phyloP scores from a whole-genome alignment of 202 grass and related monocot genomes.

The Carex sylvatica region DNA sequence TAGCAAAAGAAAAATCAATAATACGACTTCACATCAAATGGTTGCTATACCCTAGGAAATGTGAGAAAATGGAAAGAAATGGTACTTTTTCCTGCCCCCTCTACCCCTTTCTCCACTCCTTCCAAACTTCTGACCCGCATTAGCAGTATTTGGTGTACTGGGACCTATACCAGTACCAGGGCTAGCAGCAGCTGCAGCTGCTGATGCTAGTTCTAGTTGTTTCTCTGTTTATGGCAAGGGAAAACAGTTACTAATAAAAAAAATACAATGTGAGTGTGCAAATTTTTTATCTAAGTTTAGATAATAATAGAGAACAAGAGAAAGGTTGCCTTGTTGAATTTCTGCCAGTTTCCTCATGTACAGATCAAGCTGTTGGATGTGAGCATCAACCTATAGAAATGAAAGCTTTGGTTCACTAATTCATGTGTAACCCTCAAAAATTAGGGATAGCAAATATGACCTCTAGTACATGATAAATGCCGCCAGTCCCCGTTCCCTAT shows the following conservation, averaged over 20 bases:
- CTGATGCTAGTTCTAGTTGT: background rate
- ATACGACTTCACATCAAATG: background rate
- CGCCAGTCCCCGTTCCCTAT: background rate
- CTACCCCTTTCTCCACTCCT: slow-evolving; percentile 67
- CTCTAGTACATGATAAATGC: background rate
- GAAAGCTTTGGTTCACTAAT: slow-evolving; percentile 20
- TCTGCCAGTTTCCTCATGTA: slow-evolving; percentile 86
- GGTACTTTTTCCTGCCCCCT: slow-evolving; percentile 95
- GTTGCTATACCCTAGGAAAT: background rate
- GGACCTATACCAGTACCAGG: slow-evolving; percentile 40
- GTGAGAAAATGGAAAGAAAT: slow-evolving; percentile 2
- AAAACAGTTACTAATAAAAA: slow-evolving; percentile 38
- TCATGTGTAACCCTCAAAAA: background rate
- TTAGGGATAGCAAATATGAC: background rate
- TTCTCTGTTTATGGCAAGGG: slow-evolving; percentile 30
- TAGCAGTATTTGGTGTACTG: slow-evolving; percentile 34
- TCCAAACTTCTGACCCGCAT: slow-evolving; percentile 46
- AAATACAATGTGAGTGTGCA: slow-evolving; percentile 34
- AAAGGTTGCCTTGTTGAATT: slow-evolving; percentile 49
- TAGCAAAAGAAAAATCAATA: slow-evolving; percentile 5
- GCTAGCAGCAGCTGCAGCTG: slow-evolving; percentile 33
- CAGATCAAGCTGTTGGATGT: slow-evolving; percentile 93
- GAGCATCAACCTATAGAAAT: slow-evolving; percentile 77
- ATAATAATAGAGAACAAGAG: slow-evolving; percentile 32
- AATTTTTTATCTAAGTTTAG: slow-evolving; percentile 26